Base-by-base conservation (phyloP, 108 stramenopile genomes). In the Poteriospumella lacustris region DNA sequence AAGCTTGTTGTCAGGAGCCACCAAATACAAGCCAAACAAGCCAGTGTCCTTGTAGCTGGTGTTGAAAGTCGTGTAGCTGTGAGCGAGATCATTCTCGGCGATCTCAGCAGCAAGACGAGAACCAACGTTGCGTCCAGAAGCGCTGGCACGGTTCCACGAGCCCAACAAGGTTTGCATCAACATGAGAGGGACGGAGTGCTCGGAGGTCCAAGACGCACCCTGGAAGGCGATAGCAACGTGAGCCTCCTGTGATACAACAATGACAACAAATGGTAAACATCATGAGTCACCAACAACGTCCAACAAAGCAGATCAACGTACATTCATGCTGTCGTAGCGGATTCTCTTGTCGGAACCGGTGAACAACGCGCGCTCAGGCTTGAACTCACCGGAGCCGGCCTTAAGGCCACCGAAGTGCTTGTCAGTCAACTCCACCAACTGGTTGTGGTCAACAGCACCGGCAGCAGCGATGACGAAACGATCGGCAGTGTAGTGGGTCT, bases 31-130 rank as follows among this genome's bases (percentile, higher is more conserved):
- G 41, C 96, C 98, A 82, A 99, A 97, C 12, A 99, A 88, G 9
- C 98, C 98, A 39, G 94, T 97, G 79, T 99, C 98, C 85, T 97
- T 97, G 91, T 99, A 99, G 87, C 94, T 94, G 26, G 96, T 95
- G 86, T 99, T 99, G 88, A 97, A 97, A 9, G 96, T 93, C 59
- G 83, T 88, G 84, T 93, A 86, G 2, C 91, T 91, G 83, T 97
- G 94, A 56, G 93, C 94, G 36, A 90, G 79, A 76, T 95, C 94
- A 72, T 88, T 81, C 43, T 87, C 86, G 2, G 95, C 95, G 29
- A 99, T 87, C 78, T 92, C 92, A 80, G 92, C 91, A 77, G 94
- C 94, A 39, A 98, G 78, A 40, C 89, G 88, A 52, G 91, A 91
- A 39, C 92, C 88, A 36, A 88, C 89, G 83, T 92, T 93, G 75